Base-by-base conservation (phyloP, 2,329 filamentous ascomycete genomes). In the Aspergillus floridensis region DNA sequence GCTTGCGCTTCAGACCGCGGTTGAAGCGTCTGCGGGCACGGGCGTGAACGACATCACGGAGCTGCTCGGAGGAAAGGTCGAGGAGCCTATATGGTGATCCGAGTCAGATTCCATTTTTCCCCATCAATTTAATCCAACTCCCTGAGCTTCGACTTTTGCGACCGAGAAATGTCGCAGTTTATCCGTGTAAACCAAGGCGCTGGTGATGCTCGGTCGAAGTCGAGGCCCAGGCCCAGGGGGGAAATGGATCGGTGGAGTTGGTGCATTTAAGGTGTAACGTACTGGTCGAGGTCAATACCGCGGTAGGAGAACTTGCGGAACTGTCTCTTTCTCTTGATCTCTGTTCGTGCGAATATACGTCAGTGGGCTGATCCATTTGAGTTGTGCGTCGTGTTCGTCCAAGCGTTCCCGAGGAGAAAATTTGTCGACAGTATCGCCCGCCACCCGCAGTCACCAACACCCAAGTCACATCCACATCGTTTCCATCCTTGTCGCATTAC, bases 271-370 rank as follows among this genome's bases (percentile, higher is more conserved):
- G 55, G 49, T 59, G 63, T 56, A 59, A 84, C 92, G 78, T 93
- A 97, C 93, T 96, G 91, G 82, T 99, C 95, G 81, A 99, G 93
- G 83, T 99, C 95, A 82, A 99, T 91, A 79, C 95, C 95, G 80
- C 95, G 91, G 91, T 97, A 99, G 74, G 93, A 95, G 81, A 98
- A 99, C 90, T 98, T 99, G 86, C 92, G 91, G 91, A 98, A 97
- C 75, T 92, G 85, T 93, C 95, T 96, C 86, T 90, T 96, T 88
- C 91, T 96, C 92, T 98, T 99, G 83, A 99, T 85, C 91, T 97
- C 95, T 88, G 77, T 77, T 66, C 57, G 65, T 61, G 38, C 6
- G 65, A 67, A 69, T 63, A 58, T 41, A 58, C 60, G 72, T 76
- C 73, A 76, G 72, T 66, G 69, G 53, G 59, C 62, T 56, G 53